Evolutionary conservation across 768 basidiomycete species (phyloP).

Genomic region (Suillus variegatus): DNA sequence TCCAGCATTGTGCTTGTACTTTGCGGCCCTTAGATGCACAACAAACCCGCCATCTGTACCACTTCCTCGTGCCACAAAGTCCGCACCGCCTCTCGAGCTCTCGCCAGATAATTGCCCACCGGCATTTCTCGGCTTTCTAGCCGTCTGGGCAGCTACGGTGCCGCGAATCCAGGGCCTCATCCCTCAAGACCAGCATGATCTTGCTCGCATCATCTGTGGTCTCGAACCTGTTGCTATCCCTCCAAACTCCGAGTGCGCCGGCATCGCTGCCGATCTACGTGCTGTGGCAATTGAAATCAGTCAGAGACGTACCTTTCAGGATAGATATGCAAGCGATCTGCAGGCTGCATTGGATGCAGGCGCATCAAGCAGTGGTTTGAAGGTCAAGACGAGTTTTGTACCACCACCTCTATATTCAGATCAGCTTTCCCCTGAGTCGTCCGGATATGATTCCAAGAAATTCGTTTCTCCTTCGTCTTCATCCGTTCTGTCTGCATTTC

Average conservation of each 20-base stretch:
- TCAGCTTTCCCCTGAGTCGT: slow-evolving; percentile 31
- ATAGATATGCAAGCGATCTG: slow-evolving; percentile 70
- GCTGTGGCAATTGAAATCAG: slow-evolving; percentile 88
- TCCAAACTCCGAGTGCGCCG: slow-evolving; percentile 43
- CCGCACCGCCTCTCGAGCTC: slow-evolving; percentile 53
- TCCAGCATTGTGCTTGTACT: slow-evolving; percentile 82
- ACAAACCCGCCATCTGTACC: slow-evolving; percentile 82
- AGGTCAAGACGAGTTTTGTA: slow-evolving; percentile 60
- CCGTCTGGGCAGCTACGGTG: slow-evolving; percentile 71
- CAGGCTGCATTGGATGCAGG: slow-evolving; percentile 81
- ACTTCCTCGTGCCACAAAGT: slow-evolving; percentile 59
- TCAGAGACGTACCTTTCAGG: slow-evolving; percentile 81
- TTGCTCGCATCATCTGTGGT: slow-evolving; percentile 77
- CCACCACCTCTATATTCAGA: slow-evolving; percentile 64
- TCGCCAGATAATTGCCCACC: slow-evolving; percentile 70
- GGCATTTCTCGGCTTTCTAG: slow-evolving; percentile 65
- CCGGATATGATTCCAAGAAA: slow-evolving; percentile 19
- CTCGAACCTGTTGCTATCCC: slow-evolving; percentile 47
- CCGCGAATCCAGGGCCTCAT: slow-evolving; percentile 60
- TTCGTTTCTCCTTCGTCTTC: slow-evolving; percentile 15
- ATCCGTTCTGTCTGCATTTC: slow-evolving; percentile 29
- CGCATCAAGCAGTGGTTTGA: slow-evolving; percentile 26
- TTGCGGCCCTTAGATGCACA: slow-evolving; percentile 75
- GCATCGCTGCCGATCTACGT: slow-evolving; percentile 79
- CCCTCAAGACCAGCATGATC: slow-evolving; percentile 75